Conservation (phyloP, 352 stramenopile genomes). For the Pythium dissotocum region DNA sequence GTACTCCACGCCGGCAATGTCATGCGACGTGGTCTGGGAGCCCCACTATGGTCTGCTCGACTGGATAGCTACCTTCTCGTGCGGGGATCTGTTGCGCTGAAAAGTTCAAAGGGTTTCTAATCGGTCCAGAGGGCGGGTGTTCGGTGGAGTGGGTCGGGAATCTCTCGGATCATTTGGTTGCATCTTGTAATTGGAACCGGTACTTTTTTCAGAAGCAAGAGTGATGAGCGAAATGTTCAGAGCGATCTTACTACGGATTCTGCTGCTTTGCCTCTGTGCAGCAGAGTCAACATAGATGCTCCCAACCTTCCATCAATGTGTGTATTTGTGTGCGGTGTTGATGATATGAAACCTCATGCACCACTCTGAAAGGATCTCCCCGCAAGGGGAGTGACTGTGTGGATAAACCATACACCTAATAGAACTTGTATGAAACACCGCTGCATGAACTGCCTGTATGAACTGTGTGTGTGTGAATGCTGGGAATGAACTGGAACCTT, state of each 20-base stretch:
- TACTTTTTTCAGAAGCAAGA: slow-evolving; percentile 91
- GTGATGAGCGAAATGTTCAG: slow-evolving; percentile 33
- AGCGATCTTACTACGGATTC: slow-evolving; percentile 89
- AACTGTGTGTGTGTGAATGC: slow-evolving; percentile 6
- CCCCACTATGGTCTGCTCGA: slow-evolving; percentile 18
- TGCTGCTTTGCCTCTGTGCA: slow-evolving; percentile 40
- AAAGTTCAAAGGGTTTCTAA: slow-evolving; percentile 61
- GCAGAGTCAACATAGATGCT: slow-evolving; percentile 86
- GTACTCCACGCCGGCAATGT: slow-evolving; percentile 90
- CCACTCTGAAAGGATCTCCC: slow-evolving; percentile 72
- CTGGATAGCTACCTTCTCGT: slow-evolving; percentile 10
- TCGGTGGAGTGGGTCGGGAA: slow-evolving; percentile 7
- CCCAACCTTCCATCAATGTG: slow-evolving; percentile 37
- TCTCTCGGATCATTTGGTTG: slow-evolving; percentile 30
- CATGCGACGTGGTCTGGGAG: slow-evolving; percentile 41
- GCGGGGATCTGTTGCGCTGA: slow-evolving; percentile 53
- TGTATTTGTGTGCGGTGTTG: slow-evolving; percentile 45
- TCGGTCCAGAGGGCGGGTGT: slow-evolving; percentile 22
- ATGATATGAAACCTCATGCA: slow-evolving; percentile 90
- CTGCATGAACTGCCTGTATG: slow-evolving; percentile 9
- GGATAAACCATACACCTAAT: slow-evolving; percentile 68
- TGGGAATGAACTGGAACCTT: neutral
- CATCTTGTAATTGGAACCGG: slow-evolving; percentile 84
- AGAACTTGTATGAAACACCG: slow-evolving; percentile 61
- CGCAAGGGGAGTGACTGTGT: slow-evolving; percentile 43